These are phyloP conservation scores for Tubosaeta brunneosetosa DNA, from an alignment of 768 basidiomycete genomes.

Conservation along the genomic window DNA sequence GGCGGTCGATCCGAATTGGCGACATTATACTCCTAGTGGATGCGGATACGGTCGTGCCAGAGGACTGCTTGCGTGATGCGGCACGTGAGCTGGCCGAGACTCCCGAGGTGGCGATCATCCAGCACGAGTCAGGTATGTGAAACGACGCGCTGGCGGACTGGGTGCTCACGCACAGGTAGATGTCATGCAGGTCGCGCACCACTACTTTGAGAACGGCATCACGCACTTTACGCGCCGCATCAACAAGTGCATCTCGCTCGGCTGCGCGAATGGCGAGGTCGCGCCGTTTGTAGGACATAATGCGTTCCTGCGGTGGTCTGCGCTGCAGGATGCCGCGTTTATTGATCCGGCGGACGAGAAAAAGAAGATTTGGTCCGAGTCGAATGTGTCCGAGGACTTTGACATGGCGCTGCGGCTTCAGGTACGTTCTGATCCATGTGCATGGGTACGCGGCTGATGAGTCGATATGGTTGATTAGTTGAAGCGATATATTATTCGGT, in stretches of 20 bases:
- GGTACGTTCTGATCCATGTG: constrained; percentile 20
- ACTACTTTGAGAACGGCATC: constrained; percentile 91
- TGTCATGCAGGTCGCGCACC: constrained; percentile 86
- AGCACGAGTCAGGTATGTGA: constrained; percentile 76
- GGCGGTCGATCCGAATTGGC: constrained; percentile 30
- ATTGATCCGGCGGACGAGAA: constrained; percentile 47
- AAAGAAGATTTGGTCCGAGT: constrained; percentile 73
- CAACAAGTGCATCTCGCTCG: constrained; percentile 78
- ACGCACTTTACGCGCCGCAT: constrained; percentile 86
- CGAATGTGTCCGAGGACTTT: constrained; percentile 67
- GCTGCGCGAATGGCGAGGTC: constrained; percentile 74
- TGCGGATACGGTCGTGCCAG: neutral
- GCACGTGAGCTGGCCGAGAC: constrained; percentile 73
- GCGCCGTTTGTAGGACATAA: constrained; percentile 82
- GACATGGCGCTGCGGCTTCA: constrained; percentile 61
- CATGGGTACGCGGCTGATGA: neutral
- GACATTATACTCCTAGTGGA: neutral
- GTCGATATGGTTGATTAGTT: constrained; percentile 1
- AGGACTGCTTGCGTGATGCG: constrained; percentile 75
- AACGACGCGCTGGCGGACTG: neutral
- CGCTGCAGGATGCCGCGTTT: constrained; percentile 81
- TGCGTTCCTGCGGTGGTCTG: constrained; percentile 86
- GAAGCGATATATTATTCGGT: constrained; percentile 30
- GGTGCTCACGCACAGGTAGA: constrained; percentile 34
- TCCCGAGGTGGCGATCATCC: constrained; percentile 71